These are phyloP conservation scores for Mucor lusitanicus DNA, from an alignment of 371 early-diverging fungal species.

Conservation along the genomic window DNA sequence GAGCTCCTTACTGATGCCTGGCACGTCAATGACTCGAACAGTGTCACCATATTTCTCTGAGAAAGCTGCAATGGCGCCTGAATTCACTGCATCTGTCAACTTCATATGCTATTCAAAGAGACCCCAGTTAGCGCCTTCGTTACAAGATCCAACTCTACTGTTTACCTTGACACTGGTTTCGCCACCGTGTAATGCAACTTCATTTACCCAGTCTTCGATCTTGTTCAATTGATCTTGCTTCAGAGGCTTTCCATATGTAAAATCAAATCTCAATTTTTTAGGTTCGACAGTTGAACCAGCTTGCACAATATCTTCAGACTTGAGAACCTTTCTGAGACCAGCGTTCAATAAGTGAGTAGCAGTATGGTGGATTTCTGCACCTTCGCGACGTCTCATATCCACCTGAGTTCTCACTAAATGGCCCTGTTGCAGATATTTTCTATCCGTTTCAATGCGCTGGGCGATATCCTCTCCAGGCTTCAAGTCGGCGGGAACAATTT, in stretches of 20 bases:
- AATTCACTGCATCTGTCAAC: conserved; percentile 60
- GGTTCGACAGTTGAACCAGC: conserved; percentile 76
- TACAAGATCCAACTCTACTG: not conserved
- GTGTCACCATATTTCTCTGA: conserved; percentile 69
- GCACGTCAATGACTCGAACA: conserved; percentile 66
- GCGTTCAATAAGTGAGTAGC: conserved; percentile 80
- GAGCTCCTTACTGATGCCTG: conserved; percentile 66
- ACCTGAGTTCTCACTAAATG: conserved; percentile 49
- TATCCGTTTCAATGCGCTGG: conserved; percentile 33
- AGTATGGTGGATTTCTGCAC: conserved; percentile 74
- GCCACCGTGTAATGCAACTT: conserved; percentile 45
- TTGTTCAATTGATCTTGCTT: conserved; percentile 44
- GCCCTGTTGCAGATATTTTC: conserved; percentile 49
- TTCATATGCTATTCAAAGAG: conserved; percentile 42
- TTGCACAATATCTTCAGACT: conserved; percentile 64
- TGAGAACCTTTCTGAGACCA: conserved; percentile 62
- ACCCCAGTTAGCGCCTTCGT: not conserved
- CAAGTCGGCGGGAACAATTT: conserved; percentile 17
- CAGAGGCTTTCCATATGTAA: conserved; percentile 66
- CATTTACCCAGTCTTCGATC: conserved; percentile 68
- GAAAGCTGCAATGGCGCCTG: conserved; percentile 70
- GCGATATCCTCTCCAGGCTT: conserved; percentile 4
- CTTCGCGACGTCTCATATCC: conserved; percentile 57
- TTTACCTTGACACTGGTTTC: conserved; percentile 44
- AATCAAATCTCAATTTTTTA: conserved; percentile 70